Evolutionary conservation across 495 filamentous ascomycete genomes (phyloP), one percentile per base, ranked within the genome.

Genomic region (Trichoderma reesei): DNA sequence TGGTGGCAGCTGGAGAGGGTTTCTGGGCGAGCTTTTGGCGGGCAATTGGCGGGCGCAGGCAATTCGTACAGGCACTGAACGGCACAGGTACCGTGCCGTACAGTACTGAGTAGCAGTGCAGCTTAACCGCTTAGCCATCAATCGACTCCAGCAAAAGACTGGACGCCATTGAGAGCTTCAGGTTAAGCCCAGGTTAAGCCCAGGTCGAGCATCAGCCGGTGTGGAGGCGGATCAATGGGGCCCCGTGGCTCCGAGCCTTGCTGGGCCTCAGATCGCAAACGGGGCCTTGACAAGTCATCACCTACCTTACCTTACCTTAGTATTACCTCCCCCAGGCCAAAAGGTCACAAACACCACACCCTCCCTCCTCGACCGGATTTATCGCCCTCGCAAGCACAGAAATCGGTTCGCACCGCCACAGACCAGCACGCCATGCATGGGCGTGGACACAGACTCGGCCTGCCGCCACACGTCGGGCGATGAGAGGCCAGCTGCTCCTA

Each of bases 401-500:
- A n/a, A n/a, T n/a, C 20, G 51, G 51, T 56, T 34, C 51, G 51
- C 51, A 56, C 51, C 51, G 51, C 51, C 51, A 56, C 46, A 51
- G 16, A 16, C 1, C n/a, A 16, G 14, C 46, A 18, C 46, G 18
- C 13, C 46, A 18, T 51, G 20, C n/a, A 51, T 26, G 46, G 9
- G 46, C 14, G n/a, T n/a, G n/a, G n/a, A n/a, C n/a, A n/a, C n/a
- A n/a, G n/a, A n/a, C n/a, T n/a, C n/a, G n/a, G n/a, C n/a, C 16
- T 13, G 20, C 20, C 51, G 51, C 51, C 51, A 56, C 51, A 56
- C 51, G 51, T 56, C 11, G 13, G 51, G 34, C 51, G 51, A 34
- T 56, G 51, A 56, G 51, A 56, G 51, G 51, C 51, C 51, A 10
- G 31, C 8, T 9, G 51, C 51, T 31, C 34, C 8, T 14, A 18